Percentiles rank a stretch among this genome's conserved stretches.
Evolutionary conservation across 768 basidiomycete species (phyloP).

Genomic region (Boletus reticulatus): DNA sequence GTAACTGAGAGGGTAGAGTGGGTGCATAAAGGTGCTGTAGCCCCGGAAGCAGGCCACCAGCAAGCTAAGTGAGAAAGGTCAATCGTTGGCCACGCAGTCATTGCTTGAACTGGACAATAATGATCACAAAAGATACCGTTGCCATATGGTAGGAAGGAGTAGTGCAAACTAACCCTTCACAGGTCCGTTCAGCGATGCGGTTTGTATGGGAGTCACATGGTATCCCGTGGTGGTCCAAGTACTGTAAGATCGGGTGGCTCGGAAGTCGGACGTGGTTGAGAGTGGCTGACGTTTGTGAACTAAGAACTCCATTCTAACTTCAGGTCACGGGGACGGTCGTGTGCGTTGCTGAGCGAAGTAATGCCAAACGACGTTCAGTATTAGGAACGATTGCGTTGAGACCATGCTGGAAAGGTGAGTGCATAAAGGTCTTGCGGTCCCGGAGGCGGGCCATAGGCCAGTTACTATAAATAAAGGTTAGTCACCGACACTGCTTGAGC

Average conservation of each 20-base stretch:
- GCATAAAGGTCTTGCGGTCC: too few species aligned
- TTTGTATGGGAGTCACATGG: neutral
- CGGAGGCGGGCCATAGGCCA: too few species aligned
- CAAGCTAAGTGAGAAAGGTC: neutral
- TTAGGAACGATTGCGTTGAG: too few species aligned
- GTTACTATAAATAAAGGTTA: too few species aligned
- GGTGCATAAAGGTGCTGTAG: conserved; percentile 3
- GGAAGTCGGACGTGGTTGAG: neutral
- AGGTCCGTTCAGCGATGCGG: neutral
- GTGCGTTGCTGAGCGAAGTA: neutral
- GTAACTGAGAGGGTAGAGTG: neutral
- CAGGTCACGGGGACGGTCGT: neutral
- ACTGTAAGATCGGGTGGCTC: neutral
- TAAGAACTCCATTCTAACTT: neutral
- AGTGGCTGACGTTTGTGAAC: neutral
- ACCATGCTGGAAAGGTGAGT: too few species aligned
- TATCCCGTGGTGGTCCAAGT: neutral
- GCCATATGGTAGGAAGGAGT: conserved; percentile 2
- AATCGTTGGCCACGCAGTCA: neutral
- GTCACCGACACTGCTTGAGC: too few species aligned
- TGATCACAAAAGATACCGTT: neutral
- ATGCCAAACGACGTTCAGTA: neutral
- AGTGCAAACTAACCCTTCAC: neutral
- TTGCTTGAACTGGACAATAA: neutral
- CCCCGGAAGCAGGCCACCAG: neutral